Conservation (phyloP, 805 yeast species). For the Sugiyamaella marilandica region DNA sequence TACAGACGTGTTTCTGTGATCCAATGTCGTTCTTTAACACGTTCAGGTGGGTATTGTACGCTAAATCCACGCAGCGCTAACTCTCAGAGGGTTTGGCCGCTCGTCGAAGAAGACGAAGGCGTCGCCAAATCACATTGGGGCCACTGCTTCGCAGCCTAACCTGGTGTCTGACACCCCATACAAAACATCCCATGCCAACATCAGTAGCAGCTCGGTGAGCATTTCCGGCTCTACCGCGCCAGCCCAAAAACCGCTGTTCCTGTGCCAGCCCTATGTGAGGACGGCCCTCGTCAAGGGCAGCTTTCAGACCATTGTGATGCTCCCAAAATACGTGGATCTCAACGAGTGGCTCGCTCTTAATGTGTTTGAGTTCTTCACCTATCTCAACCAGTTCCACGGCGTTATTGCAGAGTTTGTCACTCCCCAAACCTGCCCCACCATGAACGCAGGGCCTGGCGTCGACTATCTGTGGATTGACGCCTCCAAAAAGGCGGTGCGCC, state of each 20-base stretch:
- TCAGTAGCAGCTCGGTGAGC: neutral
- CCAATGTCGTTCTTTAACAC: conserved; percentile 32
- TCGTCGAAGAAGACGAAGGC: conserved; percentile 45
- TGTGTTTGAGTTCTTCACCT: conserved; percentile 82
- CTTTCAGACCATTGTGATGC: conserved; percentile 88
- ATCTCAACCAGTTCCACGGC: conserved; percentile 81
- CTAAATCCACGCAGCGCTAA: conserved; percentile 16
- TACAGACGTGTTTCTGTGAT: neutral
- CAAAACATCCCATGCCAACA: neutral
- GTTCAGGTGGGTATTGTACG: conserved; percentile 25
- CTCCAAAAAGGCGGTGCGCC: conserved; percentile 70
- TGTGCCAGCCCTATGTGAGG: conserved; percentile 89
- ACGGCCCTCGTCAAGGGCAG: conserved; percentile 96
- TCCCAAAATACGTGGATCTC: conserved; percentile 90
- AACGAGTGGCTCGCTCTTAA: conserved; percentile 96
- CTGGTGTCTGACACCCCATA: neutral
- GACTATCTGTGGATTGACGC: conserved; percentile 89
- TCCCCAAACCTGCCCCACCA: conserved; percentile 82
- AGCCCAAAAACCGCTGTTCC: conserved; percentile 53
- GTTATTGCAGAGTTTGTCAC: conserved; percentile 89
- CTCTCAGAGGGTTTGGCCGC: conserved; percentile 56
- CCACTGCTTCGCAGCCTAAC: conserved; percentile 4
- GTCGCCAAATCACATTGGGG: conserved; percentile 28
- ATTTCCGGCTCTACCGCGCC: conserved; percentile 14
- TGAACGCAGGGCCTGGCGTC: conserved; percentile 92